Evolutionary conservation across 2,329 filamentous ascomycete species (phyloP), one percentile per base, ranked within the genome.

Genomic region (Beauveria rudraprayagi): DNA sequence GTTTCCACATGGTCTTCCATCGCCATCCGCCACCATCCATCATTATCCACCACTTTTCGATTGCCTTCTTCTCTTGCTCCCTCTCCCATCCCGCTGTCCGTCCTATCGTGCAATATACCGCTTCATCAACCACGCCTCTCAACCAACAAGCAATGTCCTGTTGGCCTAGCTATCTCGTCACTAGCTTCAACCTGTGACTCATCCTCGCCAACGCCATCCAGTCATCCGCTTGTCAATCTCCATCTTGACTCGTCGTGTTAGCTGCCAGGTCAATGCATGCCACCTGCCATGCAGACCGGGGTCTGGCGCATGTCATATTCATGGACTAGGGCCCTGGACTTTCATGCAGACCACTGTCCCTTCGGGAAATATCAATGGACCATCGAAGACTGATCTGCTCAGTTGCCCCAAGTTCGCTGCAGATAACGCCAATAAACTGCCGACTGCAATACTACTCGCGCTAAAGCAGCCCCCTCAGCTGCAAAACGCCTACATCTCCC

Each of bases 291-390:
- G 50, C 50, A 41, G 30, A 34, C 50, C 16, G 3, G 55, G 55
- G 55, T 57, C 30, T 50, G 55, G 44, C 22, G 55, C 55, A 50
- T 50, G 46, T 50, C 55, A 57, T 50, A 17, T 34, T 40, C 34
- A 37, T 37, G 34, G 30, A 50, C 44, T 46, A 41, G 44, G 30
- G 55, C 22, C 44, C 46, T 46, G 17, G 30, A 40, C 16, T 55
- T 55, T n/a, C 10, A 50, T 57, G 55, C 55, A 41, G 22, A 41
- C 55, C 44, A 57, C 46, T 37, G 34, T 28, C 22, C 22, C 50
- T 50, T 24, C 22, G 44, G 30, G 14, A 19, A 48, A 50, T 22
- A 41, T 50, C 2, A 28, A 41, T 17, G 43, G 34, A 50, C 43
- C 55, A 57, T 17, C 46, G 50, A 34, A 14, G 19, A 26, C 19